Evolutionary conservation across 352 stramenopile species (phyloP), one percentile per base, ranked within the genome.

Genomic region (Pythium coloratum): DNA sequence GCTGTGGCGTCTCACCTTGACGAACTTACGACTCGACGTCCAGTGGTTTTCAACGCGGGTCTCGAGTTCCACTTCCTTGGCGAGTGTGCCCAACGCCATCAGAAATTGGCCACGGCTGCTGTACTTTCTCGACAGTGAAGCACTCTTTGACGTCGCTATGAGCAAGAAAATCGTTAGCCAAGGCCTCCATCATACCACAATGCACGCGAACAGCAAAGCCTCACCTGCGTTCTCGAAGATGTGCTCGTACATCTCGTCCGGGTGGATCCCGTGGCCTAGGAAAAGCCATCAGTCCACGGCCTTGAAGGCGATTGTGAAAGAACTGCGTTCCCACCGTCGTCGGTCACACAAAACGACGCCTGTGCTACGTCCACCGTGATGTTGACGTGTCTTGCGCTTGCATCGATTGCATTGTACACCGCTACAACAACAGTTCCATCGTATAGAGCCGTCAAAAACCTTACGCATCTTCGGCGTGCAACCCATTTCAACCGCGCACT

Each of bases 341-440:
- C 88, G 10, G 72, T 64, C 3, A 80, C 77, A 2, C 68, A 77
- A 47, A 96, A 94, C 7, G 83, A 88, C 18, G 74, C 73, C 4
- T 72, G 68, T 9, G 50, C n/a, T 14, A 79, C 44, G 55, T 90
- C 74, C 4, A 94, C 55, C 13, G 62, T 69, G 26, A 92, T 24
- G 9, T 65, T 71, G 38, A 96, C 80, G 26, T 36, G 67, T 24
- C 68, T 77, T 18, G 88, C 82, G 26, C 76, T 34, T 44, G 84
- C 84, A 38, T 96, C 86, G 16, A 94, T 70, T 32, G 80, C 70
- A 46, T 96, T 96, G 73, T 90, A 88, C 32, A 92, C 72, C 28
- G 78, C 88, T 96, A 38, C 40, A 18, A 4, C 34, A 51, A 24
- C 46, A 8, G 42, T 54, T 34, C 56, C 1, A 50, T 3, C 42